Percentiles rank a stretch among this genome's conserved stretches.
Conservation (phyloP, 108 stramenopile species). For the Pseudonitzschia multiseries region DNA sequence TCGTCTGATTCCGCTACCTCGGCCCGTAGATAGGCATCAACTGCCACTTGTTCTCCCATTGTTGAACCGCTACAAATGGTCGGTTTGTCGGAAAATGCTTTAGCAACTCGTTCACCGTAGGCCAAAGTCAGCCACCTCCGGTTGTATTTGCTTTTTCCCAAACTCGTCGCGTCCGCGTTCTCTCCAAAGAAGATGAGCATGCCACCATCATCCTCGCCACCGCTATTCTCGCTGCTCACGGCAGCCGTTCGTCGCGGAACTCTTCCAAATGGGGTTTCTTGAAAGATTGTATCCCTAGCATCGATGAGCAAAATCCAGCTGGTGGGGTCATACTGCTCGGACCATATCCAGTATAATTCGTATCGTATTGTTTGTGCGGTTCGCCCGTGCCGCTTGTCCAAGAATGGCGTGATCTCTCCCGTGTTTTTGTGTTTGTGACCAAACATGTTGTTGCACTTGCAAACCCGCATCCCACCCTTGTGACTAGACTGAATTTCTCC, state of each 20-base stretch:
- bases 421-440: conserved; percentile 11
- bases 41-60: conserved; percentile 58
- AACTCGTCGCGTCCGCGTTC: conserved; percentile 52
- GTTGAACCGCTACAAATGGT: conserved; percentile 59
- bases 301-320: conserved; percentile 55
- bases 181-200: conserved; percentile 48
- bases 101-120: conserved; percentile 40
- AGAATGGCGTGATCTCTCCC: neutral
- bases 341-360: conserved; percentile 68
- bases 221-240: conserved; percentile 11
- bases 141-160: conserved; percentile 49
- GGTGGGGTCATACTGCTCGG: conserved; percentile 33
- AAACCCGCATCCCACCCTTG: conserved; percentile 55
- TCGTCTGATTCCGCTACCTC: conserved; percentile 59
- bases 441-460: conserved; percentile 48
- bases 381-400: conserved; percentile 40
- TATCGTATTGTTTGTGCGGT: conserved; percentile 52
- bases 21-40: conserved; percentile 55
- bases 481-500: conserved; percentile 22
- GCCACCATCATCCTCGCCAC: conserved; percentile 19
- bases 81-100: conserved; percentile 43
- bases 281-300: conserved; percentile 59
- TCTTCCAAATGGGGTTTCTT: conserved; percentile 54
- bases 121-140: conserved; percentile 50
- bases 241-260: conserved; percentile 30